These are phyloP conservation scores for Colletotrichum sp. DNA, from an alignment of 2,329 filamentous ascomycete species.

Conservation along the genomic window DNA sequence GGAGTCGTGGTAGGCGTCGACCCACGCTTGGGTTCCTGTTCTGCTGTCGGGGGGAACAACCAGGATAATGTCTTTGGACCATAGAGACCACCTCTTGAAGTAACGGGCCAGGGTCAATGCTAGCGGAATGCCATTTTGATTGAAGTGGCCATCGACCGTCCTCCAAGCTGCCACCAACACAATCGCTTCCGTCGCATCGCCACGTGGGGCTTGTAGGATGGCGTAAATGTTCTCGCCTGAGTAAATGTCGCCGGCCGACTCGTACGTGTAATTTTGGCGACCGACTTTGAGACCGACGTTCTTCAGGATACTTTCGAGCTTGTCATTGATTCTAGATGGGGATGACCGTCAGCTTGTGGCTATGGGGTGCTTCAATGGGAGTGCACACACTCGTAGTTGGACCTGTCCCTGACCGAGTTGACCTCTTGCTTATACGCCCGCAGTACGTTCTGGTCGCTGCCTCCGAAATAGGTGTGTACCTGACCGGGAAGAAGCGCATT, in stretches of 20 bases:
- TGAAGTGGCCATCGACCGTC: slow-evolving; percentile 79
- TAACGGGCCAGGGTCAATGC: slow-evolving; percentile 89
- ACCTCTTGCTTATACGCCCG: slow-evolving; percentile 89
- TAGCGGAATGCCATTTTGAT: slow-evolving; percentile 86
- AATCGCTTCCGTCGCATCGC: slow-evolving; percentile 96
- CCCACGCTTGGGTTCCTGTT: slow-evolving; percentile 93
- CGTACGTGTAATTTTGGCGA: slow-evolving; percentile 86
- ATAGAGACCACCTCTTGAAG: slow-evolving; percentile 97
- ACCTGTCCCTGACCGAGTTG: slow-evolving; percentile 60
- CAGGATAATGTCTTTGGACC: slow-evolving; percentile 98
- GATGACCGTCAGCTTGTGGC: neutral
- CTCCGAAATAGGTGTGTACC: slow-evolving; percentile 96
- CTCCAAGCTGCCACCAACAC: slow-evolving; percentile 90
- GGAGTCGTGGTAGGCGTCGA: slow-evolving; percentile 94
- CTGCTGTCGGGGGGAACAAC: slow-evolving; percentile 88
- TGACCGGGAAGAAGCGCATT: slow-evolving; percentile 95
- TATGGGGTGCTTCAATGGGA: neutral
- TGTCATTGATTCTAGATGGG: slow-evolving; percentile 65
- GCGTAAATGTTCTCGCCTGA: slow-evolving; percentile 91
- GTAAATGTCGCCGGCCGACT: slow-evolving; percentile 75
- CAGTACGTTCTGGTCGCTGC: slow-evolving; percentile 94
- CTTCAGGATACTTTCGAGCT: slow-evolving; percentile 76
- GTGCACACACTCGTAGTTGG: slow-evolving; percentile 55
- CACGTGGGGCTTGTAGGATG: slow-evolving; percentile 89
- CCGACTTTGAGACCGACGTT: slow-evolving; percentile 86